These are phyloP conservation scores for Aspergillus ibericus DNA, from an alignment of 2,329 filamentous ascomycete species.

Conservation along the genomic window DNA sequence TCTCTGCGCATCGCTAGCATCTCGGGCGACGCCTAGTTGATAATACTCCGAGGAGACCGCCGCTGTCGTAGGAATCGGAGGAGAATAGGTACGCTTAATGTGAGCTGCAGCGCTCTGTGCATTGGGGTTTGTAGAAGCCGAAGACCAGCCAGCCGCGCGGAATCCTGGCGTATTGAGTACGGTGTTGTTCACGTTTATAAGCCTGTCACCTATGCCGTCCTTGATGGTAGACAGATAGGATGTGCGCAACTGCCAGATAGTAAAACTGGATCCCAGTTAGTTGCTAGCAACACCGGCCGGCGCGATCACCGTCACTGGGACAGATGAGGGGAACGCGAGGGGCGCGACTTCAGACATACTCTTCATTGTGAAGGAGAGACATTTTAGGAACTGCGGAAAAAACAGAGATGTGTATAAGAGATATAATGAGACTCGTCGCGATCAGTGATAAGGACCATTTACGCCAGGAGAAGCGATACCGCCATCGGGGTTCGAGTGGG, in stretches of 20 bases:
- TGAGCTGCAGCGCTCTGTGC: conserved; percentile 49
- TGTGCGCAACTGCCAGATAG: conserved; percentile 65
- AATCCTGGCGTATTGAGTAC: conserved; percentile 65
- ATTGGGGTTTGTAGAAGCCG: conserved; percentile 36
- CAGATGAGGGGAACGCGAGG: neutral
- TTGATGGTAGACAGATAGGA: conserved; percentile 64
- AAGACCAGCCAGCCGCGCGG: conserved; percentile 62
- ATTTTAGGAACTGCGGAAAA: conserved; percentile 30
- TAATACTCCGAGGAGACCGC: conserved; percentile 64
- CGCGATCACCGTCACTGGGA: conserved; percentile 1
- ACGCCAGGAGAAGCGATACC: conserved; percentile 6
- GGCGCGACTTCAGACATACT: conserved; percentile 38
- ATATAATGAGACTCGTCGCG: conserved; percentile 1
- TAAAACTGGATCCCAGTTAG: conserved; percentile 51
- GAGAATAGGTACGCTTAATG: conserved; percentile 65
- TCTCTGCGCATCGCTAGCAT: conserved; percentile 29
- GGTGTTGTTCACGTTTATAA: conserved; percentile 64
- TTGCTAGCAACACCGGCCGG: neutral
- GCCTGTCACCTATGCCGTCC: conserved; percentile 64
- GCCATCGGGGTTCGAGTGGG: conserved; percentile 6
- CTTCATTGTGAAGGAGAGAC: conserved; percentile 54
- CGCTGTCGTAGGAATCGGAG: conserved; percentile 61
- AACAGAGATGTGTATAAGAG: neutral
- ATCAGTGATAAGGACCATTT: conserved; percentile 2
- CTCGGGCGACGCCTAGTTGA: conserved; percentile 44